Percentiles rank a stretch among this genome's conserved stretches.
These are phyloP conservation scores for Hyparrhenia diplandra DNA, from an alignment of 176 grass and related monocot genomes.

Conservation along the genomic window DNA sequence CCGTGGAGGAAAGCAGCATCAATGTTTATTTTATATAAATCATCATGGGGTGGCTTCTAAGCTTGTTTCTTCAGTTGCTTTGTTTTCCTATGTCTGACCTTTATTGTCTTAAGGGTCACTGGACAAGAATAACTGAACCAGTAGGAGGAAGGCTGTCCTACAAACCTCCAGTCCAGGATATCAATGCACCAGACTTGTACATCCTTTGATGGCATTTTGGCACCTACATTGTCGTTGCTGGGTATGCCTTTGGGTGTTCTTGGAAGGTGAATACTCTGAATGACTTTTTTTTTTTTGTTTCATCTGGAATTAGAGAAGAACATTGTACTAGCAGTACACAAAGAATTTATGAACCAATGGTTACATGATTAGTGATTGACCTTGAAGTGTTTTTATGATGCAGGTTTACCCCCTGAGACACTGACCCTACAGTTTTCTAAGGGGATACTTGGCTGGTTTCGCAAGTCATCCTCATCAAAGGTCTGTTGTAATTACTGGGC, in stretches of 20 bases:
- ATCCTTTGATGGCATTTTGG: conserved; percentile 86
- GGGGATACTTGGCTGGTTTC: conserved; percentile 63
- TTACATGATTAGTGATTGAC: not conserved
- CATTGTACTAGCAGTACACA: not conserved
- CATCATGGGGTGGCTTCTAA: too few relatives aligned
- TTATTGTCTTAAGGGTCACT: conserved; percentile 67
- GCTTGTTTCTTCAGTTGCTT: too few relatives aligned
- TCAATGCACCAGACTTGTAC: conserved; percentile 89
- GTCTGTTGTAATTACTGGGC: conserved; percentile 52
- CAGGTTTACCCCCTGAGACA: conserved; percentile 80
- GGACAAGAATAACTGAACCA: conserved; percentile 83
- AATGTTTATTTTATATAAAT: too few relatives aligned
- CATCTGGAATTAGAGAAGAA: not conserved
- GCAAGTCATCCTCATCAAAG: conserved; percentile 62
- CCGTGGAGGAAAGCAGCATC: too few relatives aligned
- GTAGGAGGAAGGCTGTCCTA: conserved; percentile 74
- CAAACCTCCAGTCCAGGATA: conserved; percentile 87
- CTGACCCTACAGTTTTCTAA: conserved; percentile 75
- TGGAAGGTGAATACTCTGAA: conserved; percentile 41
- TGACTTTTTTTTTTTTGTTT: not conserved
- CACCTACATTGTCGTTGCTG: conserved; percentile 60
- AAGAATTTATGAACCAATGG: not conserved
- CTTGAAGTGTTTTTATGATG: not conserved
- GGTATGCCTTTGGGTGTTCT: conserved; percentile 49
- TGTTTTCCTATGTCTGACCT: not conserved